Base-by-base conservation (phyloP, 805 yeast genomes). In the Yarrowia divulgata region DNA sequence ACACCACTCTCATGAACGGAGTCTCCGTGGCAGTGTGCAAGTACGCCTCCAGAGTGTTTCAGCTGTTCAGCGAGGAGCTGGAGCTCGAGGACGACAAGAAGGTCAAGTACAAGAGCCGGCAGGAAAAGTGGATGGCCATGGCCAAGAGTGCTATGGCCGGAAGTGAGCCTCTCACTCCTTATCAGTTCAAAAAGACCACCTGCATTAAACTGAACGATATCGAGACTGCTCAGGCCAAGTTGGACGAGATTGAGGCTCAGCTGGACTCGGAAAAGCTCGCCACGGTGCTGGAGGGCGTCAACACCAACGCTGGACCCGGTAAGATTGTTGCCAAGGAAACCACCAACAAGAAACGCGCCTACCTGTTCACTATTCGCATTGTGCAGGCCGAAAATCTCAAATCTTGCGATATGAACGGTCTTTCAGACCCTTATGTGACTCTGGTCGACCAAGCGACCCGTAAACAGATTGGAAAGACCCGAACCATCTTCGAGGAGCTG, bases 201-300 rank as follows among this genome's bases (percentile, higher is more conserved):
- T 91, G 96, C 77, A 85, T 90, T n/a, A 87, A 89, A n/a, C 79
- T 91, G 71, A 90, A 90, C 77, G 87, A 92, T 73, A 74, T 92
- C 10, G 80, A 77, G 54, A 74, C 73, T 14, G 80, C 81, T 0
- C 85, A 85, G 69, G 72, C 87, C 10, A 79, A 84, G 37, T 64
- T 77, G 34, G 79, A 77, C 57, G 83, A 81, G 42, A 74, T 90
- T 19, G 93, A 89, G 73, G 84, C 81, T 1, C 75, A 81, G 32
- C 72, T 90, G 14, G 86, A 88, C 68, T 87, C 93, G 0, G 93
- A 89, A 69, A 69, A 75, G 39, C 80, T 87, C 16, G 85, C 89
- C 7, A 73, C 77, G 42, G 72, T 82, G 0, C 78, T 87, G 18
- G 68, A 63, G 40, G 57, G 46, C 5, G 57, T 48, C 13, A 63